Evolutionary conservation across 805 yeast species (phyloP).

Genomic region (Wickerhamiella shivajii): DNA sequence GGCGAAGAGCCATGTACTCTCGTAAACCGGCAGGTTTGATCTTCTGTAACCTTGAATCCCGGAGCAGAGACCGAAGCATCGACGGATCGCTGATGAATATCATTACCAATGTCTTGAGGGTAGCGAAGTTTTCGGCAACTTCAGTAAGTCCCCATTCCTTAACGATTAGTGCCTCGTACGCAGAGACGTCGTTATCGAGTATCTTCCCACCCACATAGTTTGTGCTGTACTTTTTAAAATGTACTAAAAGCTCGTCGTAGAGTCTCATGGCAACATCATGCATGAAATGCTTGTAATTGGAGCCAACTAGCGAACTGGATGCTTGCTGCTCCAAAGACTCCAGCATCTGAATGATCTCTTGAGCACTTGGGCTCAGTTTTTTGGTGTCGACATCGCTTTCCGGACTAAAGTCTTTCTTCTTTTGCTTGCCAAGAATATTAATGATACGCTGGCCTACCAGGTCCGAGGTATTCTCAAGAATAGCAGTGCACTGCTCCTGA

Average conservation of each 20-base stretch:
- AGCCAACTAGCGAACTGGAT: constrained; percentile 27
- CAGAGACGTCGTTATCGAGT: constrained; percentile 67
- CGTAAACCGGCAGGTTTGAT: constrained; percentile 35
- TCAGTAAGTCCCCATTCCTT: constrained; percentile 53
- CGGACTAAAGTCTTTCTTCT: constrained; percentile 51
- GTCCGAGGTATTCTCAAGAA: constrained; percentile 44
- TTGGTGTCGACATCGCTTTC: constrained; percentile 6
- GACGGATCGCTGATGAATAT: constrained; percentile 75
- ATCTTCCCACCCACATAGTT: constrained; percentile 72
- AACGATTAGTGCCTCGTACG: constrained; percentile 47
- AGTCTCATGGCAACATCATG: constrained; percentile 43
- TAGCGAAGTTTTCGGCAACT: constrained; percentile 46
- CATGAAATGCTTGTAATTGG: constrained; percentile 38
- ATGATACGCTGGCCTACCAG: constrained; percentile 38
- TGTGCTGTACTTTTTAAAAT: constrained; percentile 61
- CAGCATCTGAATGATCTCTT: constrained; percentile 42
- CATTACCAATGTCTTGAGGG: constrained; percentile 70
- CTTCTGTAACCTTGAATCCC: constrained; percentile 62
- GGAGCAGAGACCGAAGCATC: constrained; percentile 57
- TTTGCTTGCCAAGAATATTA: constrained; percentile 46
- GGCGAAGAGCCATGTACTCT: constrained; percentile 13
- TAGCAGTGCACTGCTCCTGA: constrained; percentile 49
- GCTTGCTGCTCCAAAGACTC: constrained; percentile 30
- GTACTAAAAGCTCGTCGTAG: constrained; percentile 46
- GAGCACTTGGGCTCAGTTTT: constrained; percentile 46